phyloP scores from a whole-genome alignment of 2,329 filamentous ascomycete genomes.

The Ambrosiella cleistominuta region DNA sequence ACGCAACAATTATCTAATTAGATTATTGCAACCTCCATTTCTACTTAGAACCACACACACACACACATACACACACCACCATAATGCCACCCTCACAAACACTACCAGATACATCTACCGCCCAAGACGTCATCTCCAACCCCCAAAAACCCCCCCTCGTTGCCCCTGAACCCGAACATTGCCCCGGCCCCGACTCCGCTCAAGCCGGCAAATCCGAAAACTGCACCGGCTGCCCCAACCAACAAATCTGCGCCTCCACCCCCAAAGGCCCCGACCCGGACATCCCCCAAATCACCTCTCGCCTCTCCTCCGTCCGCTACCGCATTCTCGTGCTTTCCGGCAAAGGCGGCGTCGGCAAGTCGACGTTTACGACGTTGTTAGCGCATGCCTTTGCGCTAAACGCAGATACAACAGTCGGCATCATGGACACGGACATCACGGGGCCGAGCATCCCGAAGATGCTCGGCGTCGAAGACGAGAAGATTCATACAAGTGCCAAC shows the following conservation, averaged over 20 bases:
- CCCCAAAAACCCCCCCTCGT: constrained; percentile 69
- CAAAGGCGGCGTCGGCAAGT: constrained; percentile 94
- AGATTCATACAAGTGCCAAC: constrained; percentile 71
- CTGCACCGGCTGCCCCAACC: constrained; percentile 89
- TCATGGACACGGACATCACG: constrained; percentile 98
- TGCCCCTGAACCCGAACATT: constrained; percentile 92
- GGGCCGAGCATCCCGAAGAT: constrained; percentile 95
- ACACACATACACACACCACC: background rate
- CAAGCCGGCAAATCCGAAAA: constrained; percentile 56
- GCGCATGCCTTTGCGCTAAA: constrained; percentile 79
- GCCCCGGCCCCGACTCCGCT: constrained; percentile 72
- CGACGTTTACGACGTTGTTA: constrained; percentile 76
- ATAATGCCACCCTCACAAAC: constrained; percentile 69
- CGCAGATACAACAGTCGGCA: constrained; percentile 60
- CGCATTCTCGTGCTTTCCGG: constrained; percentile 87
- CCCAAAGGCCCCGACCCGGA: constrained; percentile 94
- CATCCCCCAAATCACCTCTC: constrained; percentile 69
- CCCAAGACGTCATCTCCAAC: constrained; percentile 55
- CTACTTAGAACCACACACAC: background rate
- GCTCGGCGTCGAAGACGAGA: constrained; percentile 92
- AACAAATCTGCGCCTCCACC: constrained; percentile 81
- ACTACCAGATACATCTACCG: constrained; percentile 30
- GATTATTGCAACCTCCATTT: background rate
- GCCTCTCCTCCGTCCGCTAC: constrained; percentile 66
- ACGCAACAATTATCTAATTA: background rate